Evolutionary conservation across 306 rosid genomes (phyloP), one percentile per base, ranked within the genome.

Genomic region (Dalbergia cochinchinensis): DNA sequence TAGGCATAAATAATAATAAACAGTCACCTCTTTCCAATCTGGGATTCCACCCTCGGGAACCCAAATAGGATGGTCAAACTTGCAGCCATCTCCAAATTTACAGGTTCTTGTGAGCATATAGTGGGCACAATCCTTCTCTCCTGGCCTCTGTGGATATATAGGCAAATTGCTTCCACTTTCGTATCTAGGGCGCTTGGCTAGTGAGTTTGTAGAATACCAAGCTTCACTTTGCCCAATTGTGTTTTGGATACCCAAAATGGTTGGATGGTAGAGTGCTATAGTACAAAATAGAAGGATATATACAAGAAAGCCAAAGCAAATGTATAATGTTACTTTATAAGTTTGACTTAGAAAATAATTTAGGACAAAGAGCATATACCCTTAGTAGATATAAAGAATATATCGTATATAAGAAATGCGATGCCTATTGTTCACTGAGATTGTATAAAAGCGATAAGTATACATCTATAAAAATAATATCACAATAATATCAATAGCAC

Each of bases 31-130:
- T 95, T 95, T 95, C 99, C 99, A 95, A 90, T 92, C 96, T 87
- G 96, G 98, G 86, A 95, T 95, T 95, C 99, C 99, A 87, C 99
- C 98, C 80, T 92, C 99, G 71, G 99, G 99, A 92, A 95, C 99
- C 99, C 99, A 95, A 91, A 91, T 85, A 92, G 99, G 99, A 91
- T 95, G 99, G 90, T 95, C 99, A 92, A 90, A 95, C 87, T 86
- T 95, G 99, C 99, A 95, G 96, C 85, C 85, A 57, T 95, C 97
- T 86, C 99, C 99, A 89, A 89, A 95, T 87, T 91, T 92, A 95
- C 99, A 95, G 89, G 96, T 92, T 91, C 98, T 92, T 79, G 99
- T 95, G 81, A 83, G 97, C 98, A 95, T 92, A 92, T 95, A 95
- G 94, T 92, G 92, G 81, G 91, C 91, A 90, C 99, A 94, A 78